Percentiles rank a stretch among this genome's conserved stretches.
Conservation (phyloP, 768 basidiomycete genomes). For the Suillus americanus region DNA sequence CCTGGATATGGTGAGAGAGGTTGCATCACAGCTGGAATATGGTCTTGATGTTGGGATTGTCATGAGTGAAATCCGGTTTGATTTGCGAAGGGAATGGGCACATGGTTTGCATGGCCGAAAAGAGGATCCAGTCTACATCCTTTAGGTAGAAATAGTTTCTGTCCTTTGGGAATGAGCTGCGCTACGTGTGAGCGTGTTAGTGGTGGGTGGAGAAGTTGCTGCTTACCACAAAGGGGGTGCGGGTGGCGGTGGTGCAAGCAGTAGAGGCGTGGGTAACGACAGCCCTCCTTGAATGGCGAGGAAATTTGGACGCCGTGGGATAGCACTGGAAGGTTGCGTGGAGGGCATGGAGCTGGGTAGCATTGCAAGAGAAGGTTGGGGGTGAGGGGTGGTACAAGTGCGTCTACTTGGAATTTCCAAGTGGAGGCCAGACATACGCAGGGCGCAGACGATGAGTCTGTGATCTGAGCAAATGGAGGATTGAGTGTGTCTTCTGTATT, state of each 20-base stretch:
- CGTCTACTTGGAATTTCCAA: not conserved
- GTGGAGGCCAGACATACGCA: not conserved
- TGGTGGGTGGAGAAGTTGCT: not conserved
- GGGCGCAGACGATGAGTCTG: no score
- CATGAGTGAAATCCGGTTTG: not conserved
- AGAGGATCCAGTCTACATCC: not conserved
- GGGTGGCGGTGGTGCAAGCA: not conserved
- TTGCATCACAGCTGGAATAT: not conserved
- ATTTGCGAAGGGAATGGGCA: not conserved
- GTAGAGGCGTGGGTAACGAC: not conserved
- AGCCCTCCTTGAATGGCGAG: not conserved
- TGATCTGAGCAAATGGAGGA: no score
- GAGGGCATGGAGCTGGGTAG: no score
- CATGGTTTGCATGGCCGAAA: not conserved
- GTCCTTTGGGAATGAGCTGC: not conserved
- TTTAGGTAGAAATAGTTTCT: not conserved
- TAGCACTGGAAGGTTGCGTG: not conserved
- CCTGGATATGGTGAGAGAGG: not conserved
- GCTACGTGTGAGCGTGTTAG: not conserved
- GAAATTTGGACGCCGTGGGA: not conserved
- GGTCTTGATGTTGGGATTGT: not conserved
- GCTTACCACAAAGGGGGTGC: not conserved
- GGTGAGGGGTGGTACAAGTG: not conserved
- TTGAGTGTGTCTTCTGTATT: no score
- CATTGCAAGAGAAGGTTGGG: no score